Evolutionary conservation across 139 green algal genomes (phyloP), one percentile per base, ranked within the genome.

Genomic region (Dunaliella primolecta): DNA sequence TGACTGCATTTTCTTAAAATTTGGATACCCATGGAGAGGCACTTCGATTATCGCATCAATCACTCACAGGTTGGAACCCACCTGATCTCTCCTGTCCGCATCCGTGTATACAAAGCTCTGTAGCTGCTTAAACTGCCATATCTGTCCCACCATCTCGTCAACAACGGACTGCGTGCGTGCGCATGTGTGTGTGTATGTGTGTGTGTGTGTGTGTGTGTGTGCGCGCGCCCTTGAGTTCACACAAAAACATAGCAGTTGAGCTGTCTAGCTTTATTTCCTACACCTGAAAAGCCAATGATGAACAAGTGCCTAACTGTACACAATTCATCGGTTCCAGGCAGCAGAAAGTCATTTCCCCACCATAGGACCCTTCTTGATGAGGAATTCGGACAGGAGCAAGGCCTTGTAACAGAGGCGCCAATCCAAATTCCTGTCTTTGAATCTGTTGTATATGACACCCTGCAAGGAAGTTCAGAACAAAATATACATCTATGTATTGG

Each of bases 351-450:
- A 72, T n/a, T 72, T 72, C 1, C 87, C 84, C 70, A 91, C 90
- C 86, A 87, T 87, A 3, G 95, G 95, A 0, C 95, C 95, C 86
- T 98, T 91, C 86, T 97, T 98, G 34, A 93, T 34, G 76, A 98
- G 88, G 89, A 93, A 95, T 84, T 98, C 96, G 46, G 98, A 88
- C 57, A 98, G 87, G 82, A 98, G 92, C 82, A 98, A 87, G 2
- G 92, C 92, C 88, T 98, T 98, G 91, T 98, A 98, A 57, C 95
- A 95, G 46, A 98, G 92, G 27, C 96, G 87, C 96, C 96, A 98
- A 86, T 96, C 94, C 32, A 98, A 94, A 20, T 88, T 93, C 3
- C 83, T 85, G 85, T 97, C 94, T 33, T 93, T 84, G 64, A 98
- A 81, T 0, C 96, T 85, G 57, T 94, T 83, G 30, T 93, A 93